Evolutionary conservation across 768 basidiomycete genomes (phyloP).

Genomic region (Pseudohyphozyma bogoriensis): DNA sequence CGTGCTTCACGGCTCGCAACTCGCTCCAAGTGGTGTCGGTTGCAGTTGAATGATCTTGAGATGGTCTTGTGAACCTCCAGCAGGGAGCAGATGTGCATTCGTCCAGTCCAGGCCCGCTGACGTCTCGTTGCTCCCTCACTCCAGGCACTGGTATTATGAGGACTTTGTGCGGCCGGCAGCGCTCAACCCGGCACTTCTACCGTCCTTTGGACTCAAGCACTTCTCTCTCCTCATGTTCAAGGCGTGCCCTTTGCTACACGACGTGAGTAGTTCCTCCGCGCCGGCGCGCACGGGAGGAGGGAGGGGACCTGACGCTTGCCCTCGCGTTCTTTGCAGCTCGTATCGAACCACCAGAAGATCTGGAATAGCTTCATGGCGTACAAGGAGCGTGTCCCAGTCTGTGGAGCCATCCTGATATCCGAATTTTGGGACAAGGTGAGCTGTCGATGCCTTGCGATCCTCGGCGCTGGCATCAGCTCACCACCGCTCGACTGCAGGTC

Average conservation of each 20-base stretch:
- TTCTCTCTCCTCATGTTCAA: slow-evolving; percentile 53
- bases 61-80: no score
- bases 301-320: neutral
- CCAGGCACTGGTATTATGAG: slow-evolving; percentile 99
- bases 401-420: slow-evolving; percentile 93
- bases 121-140: slow-evolving; percentile 6
- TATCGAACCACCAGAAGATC: slow-evolving; percentile 26
- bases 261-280: slow-evolving; percentile 3
- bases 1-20: no score
- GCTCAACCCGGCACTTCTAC: slow-evolving; percentile 64
- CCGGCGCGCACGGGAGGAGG: no score
- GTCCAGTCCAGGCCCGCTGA: neutral
- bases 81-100: no score
- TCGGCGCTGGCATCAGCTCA: neutral
- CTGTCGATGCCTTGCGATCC: no score
- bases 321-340: neutral
- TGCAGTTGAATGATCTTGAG: no score
- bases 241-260: slow-evolving; percentile 21
- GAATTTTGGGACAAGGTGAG: slow-evolving; percentile 81
- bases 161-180: slow-evolving; percentile 77
- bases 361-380: slow-evolving; percentile 70
- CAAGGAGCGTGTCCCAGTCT: slow-evolving; percentile 92
- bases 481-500: slow-evolving; percentile 48
- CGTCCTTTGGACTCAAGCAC: slow-evolving; percentile 75
- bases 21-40: no score